Evolutionary conservation across 1,139 yeast genomes (phyloP).

Genomic region (Lodderomyces margitis): DNA sequence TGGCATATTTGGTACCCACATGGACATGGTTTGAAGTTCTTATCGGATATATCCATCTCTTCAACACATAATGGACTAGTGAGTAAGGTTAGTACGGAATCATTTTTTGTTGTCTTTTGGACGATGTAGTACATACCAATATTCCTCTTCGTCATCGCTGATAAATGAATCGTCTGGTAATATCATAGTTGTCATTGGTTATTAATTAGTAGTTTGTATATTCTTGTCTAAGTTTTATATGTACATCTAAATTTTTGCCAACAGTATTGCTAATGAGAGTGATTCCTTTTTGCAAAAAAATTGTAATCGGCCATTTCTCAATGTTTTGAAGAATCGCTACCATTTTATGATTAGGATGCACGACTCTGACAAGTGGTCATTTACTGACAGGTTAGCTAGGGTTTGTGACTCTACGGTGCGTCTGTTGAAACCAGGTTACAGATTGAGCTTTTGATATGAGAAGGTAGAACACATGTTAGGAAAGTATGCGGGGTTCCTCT

Average conservation of each 20-base stretch:
- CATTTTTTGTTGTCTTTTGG: constrained; percentile 2
- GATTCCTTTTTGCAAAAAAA: too few species aligned
- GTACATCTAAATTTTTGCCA: neutral
- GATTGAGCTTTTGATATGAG: too few species aligned
- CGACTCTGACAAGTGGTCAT: too few species aligned
- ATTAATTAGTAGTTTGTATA: neutral
- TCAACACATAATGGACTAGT: constrained; percentile 94
- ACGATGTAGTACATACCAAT: constrained; percentile 45
- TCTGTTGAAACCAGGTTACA: too few species aligned
- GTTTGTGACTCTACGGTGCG: too few species aligned
- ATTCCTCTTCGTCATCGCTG: constrained; percentile 80
- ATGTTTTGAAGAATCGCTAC: too few species aligned
- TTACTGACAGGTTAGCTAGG: too few species aligned
- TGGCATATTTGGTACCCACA: constrained; percentile 99
- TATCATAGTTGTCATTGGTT: constrained; percentile 11
- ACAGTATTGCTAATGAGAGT: neutral
- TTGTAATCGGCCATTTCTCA: too few species aligned
- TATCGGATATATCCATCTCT: constrained; percentile 94
- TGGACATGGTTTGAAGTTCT: constrained; percentile 97
- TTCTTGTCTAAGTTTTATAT: neutral
- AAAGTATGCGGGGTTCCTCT: too few species aligned
- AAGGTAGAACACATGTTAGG: too few species aligned
- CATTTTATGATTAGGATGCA: too few species aligned
- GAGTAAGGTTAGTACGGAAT: constrained; percentile 22
- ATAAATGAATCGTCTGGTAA: constrained; percentile 50